Base-by-base conservation (phyloP, 2,329 filamentous ascomycete genomes). In the Blastomyces emzantsi region DNA sequence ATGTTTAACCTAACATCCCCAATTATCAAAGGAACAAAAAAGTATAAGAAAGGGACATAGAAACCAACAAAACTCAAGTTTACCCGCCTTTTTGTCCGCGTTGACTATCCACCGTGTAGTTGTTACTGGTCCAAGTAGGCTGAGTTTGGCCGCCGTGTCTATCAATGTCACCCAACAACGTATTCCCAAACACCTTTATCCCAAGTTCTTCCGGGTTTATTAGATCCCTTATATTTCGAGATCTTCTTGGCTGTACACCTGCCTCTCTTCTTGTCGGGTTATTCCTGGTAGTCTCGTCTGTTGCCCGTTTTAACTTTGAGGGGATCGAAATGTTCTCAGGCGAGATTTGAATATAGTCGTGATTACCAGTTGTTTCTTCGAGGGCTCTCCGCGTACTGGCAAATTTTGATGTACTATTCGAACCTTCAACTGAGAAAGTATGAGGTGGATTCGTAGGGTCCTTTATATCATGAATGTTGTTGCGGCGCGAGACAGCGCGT, bases 401-500 rank as follows among this genome's bases (percentile, higher is more conserved):
- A 39, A n/a, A 19, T 25, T 13, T 39, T 28, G 57, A 30, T 22
- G 22, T 45, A 22, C 30, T 45, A 30, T 47, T 59, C 41, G 41
- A 45, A 25, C 22, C 25, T 45, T 47, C 57, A 59, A 43, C 33
- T 47, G 41, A 22, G 11, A 19, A 41, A 43, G 36, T 25, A 36
- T 58, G 33, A 5, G n/a, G 19, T 41, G 9, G n/a, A 9, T 45
- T 59, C 19, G 41, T 59, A 11, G 57, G 57, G 41, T 59, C 25
- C 41, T 59, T 39, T 30, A 45, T 39, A 25, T 61, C 59, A 39
- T 28, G 59, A 47, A 41, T 33, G 45, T 61, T 65, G 28, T 66
- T 63, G 19, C 64, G 64, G 59, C 67, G 67, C 43, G 66, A 61
- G 49, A 64, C 67, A 25, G 67, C 67, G 63, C 68, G 68, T 52